Percentiles rank a stretch among this genome's conserved stretches.
phyloP scores from a whole-genome alignment of 164 flowering plant genomes.

The Aristolochia contorta region DNA sequence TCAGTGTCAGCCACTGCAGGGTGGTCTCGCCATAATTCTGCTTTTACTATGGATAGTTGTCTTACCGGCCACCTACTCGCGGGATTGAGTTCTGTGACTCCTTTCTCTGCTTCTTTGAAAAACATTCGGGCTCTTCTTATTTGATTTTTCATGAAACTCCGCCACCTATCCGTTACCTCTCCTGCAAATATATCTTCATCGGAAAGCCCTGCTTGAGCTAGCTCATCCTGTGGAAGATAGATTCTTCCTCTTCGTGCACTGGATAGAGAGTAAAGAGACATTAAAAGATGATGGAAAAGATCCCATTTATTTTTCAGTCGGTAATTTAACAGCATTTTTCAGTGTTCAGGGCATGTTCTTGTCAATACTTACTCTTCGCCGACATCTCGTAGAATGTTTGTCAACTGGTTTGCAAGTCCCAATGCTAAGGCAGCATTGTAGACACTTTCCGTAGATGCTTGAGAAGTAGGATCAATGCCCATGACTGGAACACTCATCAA shows the following conservation, averaged over 20 bases:
- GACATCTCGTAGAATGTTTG: conserved; percentile 86
- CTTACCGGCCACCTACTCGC: conserved; percentile 96
- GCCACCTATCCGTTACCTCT: conserved; percentile 77
- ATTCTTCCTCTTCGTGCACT: conserved; percentile 81
- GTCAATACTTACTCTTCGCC: conserved; percentile 78
- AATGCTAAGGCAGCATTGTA: conserved; percentile 75
- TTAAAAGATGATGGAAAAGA: conserved; percentile 1
- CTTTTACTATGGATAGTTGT: neutral
- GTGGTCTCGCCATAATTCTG: neutral
- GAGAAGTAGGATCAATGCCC: conserved; percentile 79
- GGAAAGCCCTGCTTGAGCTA: conserved; percentile 73
- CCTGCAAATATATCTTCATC: conserved; percentile 85
- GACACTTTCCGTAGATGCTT: conserved; percentile 63
- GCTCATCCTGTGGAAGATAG: conserved; percentile 79
- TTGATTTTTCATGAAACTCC: conserved; percentile 74
- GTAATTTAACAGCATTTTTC: neutral
- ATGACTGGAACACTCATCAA: conserved; percentile 91
- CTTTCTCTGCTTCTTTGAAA: conserved; percentile 73
- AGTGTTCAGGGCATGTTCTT: neutral
- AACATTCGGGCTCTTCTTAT: conserved; percentile 79
- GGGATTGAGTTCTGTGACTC: conserved; percentile 59
- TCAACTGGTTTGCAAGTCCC: conserved; percentile 83
- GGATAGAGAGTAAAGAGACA: neutral
- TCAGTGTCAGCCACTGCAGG: neutral
- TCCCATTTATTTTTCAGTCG: neutral